Conservation (phyloP, 805 yeast species). For the Clavispora vitiphila region DNA sequence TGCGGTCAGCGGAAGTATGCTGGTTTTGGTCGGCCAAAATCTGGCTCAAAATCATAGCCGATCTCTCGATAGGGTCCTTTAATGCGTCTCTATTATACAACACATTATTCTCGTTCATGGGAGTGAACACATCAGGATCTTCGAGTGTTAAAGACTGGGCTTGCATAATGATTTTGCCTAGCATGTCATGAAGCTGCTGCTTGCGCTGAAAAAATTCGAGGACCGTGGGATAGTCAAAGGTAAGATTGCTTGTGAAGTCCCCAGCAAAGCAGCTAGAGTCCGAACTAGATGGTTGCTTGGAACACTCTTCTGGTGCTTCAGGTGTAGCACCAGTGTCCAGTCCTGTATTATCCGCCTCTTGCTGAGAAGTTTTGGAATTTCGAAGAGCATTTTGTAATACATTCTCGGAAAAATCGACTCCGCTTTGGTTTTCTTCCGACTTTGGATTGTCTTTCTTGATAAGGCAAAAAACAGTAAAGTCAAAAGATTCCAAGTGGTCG, state of each 20-base stretch:
- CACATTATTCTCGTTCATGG: slow-evolving; percentile 49
- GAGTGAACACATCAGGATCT: slow-evolving; percentile 71
- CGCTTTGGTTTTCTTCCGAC: not conserved
- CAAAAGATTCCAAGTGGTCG: slow-evolving; percentile 56
- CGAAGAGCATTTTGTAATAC: slow-evolving; percentile 2
- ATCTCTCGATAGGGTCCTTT: slow-evolving; percentile 42
- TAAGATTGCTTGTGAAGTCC: slow-evolving; percentile 18
- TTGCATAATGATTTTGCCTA: slow-evolving; percentile 56
- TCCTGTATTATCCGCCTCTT: not conserved
- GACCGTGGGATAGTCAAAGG: slow-evolving; percentile 47
- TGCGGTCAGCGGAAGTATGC: slow-evolving; percentile 26
- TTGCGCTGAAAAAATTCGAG: slow-evolving; percentile 73
- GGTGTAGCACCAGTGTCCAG: not conserved
- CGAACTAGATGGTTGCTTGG: not conserved
- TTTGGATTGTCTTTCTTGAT: slow-evolving; percentile 26
- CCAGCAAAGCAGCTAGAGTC: not conserved
- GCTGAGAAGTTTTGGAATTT: slow-evolving; percentile 9
- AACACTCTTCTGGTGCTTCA: not conserved
- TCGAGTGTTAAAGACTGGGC: slow-evolving; percentile 64
- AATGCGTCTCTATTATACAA: slow-evolving; percentile 36
- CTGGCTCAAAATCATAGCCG: slow-evolving; percentile 43
- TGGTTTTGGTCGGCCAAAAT: slow-evolving; percentile 45
- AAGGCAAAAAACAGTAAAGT: slow-evolving; percentile 50
- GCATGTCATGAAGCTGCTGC: slow-evolving; percentile 62
- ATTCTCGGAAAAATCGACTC: not conserved